Evolutionary conservation across 202 grass and related monocot genomes (phyloP).

Genomic region (Eragrostis tef): DNA sequence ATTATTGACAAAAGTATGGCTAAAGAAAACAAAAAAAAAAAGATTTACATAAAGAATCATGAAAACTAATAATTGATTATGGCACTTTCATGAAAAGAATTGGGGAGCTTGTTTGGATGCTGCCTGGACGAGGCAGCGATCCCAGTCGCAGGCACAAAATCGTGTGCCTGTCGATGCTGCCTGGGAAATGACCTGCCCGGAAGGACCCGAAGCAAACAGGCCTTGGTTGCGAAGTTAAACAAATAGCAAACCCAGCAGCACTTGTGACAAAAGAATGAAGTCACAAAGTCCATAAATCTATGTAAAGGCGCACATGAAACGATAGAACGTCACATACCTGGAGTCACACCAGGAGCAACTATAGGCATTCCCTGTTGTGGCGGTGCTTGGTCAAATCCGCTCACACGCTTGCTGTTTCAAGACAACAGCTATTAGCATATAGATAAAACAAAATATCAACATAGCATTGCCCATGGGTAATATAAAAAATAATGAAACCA

Average conservation of each 20-base stretch:
- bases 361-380: constrained; percentile 55
- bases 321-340: constrained; percentile 46
- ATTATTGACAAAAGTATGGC: not conserved
- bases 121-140: no score
- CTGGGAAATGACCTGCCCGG: no score
- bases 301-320: constrained; percentile 44
- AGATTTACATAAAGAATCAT: not conserved
- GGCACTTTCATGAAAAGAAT: not conserved
- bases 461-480: not conserved
- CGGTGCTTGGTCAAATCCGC: constrained; percentile 92
- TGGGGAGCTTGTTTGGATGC: no score
- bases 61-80: not conserved
- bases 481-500: not conserved
- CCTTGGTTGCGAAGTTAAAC: not conserved
- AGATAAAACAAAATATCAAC: constrained; percentile 29
- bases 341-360: constrained; percentile 48
- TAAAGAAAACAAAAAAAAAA: not conserved
- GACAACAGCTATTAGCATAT: constrained; percentile 41
- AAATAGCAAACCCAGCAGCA: not conserved
- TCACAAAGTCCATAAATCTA: not conserved
- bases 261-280: not conserved
- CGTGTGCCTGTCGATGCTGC: no score
- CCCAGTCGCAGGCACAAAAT: no score
- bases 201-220: no score
- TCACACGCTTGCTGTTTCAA: constrained; percentile 75